Conservation (phyloP, 495 filamentous ascomycete genomes). For the Penicillium nucicola region DNA sequence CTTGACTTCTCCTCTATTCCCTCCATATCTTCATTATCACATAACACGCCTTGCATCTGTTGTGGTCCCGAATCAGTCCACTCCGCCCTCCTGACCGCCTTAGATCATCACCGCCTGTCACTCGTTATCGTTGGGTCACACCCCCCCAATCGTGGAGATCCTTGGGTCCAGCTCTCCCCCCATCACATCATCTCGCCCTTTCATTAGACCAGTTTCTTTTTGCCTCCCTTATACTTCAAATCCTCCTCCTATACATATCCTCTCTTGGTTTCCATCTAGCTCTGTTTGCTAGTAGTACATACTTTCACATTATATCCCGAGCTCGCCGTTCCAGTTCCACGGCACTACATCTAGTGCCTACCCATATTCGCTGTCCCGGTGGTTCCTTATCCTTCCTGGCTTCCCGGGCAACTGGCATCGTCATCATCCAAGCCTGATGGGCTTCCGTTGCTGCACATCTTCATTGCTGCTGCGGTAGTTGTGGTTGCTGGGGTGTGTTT, state of each 20-base stretch:
- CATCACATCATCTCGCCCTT: constrained; percentile 36
- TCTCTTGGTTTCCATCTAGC: constrained; percentile 9
- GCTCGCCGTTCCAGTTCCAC: constrained; percentile 12
- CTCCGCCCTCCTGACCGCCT: constrained; percentile 40
- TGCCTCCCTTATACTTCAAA: constrained; percentile 14
- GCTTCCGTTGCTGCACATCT: constrained; percentile 21
- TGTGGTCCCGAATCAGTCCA: constrained; percentile 7
- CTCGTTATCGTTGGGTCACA: constrained; percentile 42
- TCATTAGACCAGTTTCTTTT: constrained; percentile 20
- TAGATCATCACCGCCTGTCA: constrained; percentile 25
- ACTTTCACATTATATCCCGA: neutral
- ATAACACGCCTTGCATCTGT: neutral
- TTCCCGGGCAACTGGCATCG: constrained; percentile 3
- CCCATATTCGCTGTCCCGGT: constrained; percentile 7
- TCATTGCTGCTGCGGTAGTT: constrained; percentile 36
- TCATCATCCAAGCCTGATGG: constrained; percentile 33
- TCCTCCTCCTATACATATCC: neutral
- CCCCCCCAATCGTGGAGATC: constrained; percentile 27
- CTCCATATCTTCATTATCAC: neutral
- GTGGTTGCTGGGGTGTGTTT: constrained; percentile 35
- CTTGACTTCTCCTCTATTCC: neutral
- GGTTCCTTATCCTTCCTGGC: constrained; percentile 16
- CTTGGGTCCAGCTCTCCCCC: constrained; percentile 29
- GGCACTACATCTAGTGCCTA: constrained; percentile 5
- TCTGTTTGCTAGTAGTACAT: neutral